These are phyloP conservation scores for Metarhizium anisopliae DNA, from an alignment of 2,329 filamentous ascomycete species.

Conservation along the genomic window DNA sequence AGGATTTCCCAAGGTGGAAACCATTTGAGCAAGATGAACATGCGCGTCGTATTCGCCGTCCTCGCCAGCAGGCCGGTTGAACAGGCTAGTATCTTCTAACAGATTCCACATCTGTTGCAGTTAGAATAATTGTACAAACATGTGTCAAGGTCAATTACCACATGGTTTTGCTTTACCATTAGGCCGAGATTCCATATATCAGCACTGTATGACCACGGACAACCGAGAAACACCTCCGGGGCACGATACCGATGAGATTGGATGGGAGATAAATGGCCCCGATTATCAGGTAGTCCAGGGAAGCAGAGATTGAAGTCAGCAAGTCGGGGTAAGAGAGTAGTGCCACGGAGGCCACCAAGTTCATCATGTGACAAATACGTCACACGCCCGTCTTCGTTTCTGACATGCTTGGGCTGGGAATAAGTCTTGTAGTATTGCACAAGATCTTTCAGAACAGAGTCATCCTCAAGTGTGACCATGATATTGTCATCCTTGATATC, in stretches of 20 bases:
- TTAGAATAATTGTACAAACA: not conserved
- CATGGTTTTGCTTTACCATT: slow-evolving; percentile 5
- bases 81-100: slow-evolving; percentile 9
- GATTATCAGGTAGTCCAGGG: slow-evolving; percentile 1
- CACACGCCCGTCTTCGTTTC: not conserved
- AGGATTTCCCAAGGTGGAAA: slow-evolving; percentile 9
- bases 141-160: not conserved
- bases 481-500: slow-evolving; percentile 15
- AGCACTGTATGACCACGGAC: slow-evolving; percentile 10
- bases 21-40: slow-evolving; percentile 13
- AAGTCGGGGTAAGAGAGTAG: slow-evolving; percentile 7
- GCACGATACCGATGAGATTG: slow-evolving; percentile 12
- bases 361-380: slow-evolving; percentile 7
- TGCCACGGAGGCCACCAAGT: slow-evolving; percentile 9
- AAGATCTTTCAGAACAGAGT: slow-evolving; percentile 6
- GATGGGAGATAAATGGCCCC: slow-evolving; percentile 10
- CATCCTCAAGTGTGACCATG: slow-evolving; percentile 11
- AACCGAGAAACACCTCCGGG: slow-evolving; percentile 14
- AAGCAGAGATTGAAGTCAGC: slow-evolving; percentile 10
- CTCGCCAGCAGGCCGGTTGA: slow-evolving; percentile 7
- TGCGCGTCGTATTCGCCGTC: slow-evolving; percentile 13
- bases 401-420: not conserved
- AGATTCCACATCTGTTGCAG: slow-evolving; percentile 14
- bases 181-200: slow-evolving; percentile 14
- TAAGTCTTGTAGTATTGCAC: not conserved